Evolutionary conservation across 164 flowering plant genomes (phyloP).

Genomic region (Sedum album): DNA sequence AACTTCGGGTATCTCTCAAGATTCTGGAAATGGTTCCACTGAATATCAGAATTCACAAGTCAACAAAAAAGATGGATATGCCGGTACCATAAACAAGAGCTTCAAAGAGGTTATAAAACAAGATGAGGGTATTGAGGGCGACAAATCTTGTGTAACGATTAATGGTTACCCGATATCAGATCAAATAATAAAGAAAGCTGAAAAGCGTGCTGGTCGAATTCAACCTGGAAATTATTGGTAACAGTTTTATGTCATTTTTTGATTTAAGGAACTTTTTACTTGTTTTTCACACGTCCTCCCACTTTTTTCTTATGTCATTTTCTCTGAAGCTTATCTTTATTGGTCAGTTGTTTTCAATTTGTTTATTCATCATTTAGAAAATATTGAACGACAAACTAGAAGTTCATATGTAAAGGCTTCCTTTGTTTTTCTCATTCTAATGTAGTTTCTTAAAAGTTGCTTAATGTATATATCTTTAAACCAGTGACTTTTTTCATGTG

Average conservation of each 20-base stretch:
- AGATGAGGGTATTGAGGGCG: constrained; percentile 23
- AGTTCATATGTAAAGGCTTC: too few relatives aligned
- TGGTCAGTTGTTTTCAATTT: background rate
- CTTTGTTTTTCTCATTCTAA: background rate
- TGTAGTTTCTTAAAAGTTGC: background rate
- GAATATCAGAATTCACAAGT: constrained; percentile 23
- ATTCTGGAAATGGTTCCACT: too few relatives aligned
- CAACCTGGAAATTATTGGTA: too few relatives aligned
- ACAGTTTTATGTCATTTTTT: background rate
- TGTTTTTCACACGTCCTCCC: too few relatives aligned
- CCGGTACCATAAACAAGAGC: constrained; percentile 32
- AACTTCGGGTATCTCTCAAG: too few relatives aligned
- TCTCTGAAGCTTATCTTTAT: too few relatives aligned
- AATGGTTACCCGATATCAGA: too few relatives aligned
- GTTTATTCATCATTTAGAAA: background rate
- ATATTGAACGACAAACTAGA: too few relatives aligned
- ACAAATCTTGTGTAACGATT: constrained; percentile 36
- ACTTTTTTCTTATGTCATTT: too few relatives aligned
- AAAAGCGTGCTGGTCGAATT: constrained; percentile 65
- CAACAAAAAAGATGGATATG: constrained; percentile 28
- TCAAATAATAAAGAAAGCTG: constrained; percentile 64
- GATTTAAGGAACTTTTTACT: background rate
- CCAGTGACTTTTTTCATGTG: background rate
- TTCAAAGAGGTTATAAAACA: too few relatives aligned
- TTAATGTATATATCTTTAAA: constrained; percentile 1